Percentiles rank a stretch among this genome's conserved stretches.
Evolutionary conservation across 306 rosid genomes (phyloP).

Genomic region (Canavalia ensiformis): DNA sequence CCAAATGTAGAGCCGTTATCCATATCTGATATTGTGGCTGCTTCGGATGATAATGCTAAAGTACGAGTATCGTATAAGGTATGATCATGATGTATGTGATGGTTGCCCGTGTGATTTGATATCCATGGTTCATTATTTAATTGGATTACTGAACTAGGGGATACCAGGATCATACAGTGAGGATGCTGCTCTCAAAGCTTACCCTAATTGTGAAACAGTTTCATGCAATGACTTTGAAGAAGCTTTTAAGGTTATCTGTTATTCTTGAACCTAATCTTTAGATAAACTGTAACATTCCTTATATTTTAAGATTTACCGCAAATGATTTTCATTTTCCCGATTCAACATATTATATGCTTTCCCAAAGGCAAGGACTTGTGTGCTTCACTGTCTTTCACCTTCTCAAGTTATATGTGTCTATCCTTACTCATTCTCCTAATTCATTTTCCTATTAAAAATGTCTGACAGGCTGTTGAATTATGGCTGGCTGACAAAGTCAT

Average conservation of each 20-base stretch:
- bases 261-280: conserved; percentile 31
- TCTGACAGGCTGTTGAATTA: conserved; percentile 73
- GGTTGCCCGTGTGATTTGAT: conserved; percentile 25
- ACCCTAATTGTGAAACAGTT: conserved; percentile 74
- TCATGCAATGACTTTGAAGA: conserved; percentile 75
- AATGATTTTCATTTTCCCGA: conserved; percentile 10
- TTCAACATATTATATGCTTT: conserved; percentile 13
- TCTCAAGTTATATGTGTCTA: conserved; percentile 8
- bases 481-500: conserved; percentile 76
- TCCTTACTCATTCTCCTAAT: not conserved
- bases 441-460: conserved; percentile 20
- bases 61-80: conserved; percentile 71
- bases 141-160: conserved; percentile 65
- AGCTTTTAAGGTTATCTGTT: conserved; percentile 69
- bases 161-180: conserved; percentile 71
- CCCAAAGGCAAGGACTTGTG: not conserved
- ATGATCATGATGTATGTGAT: conserved; percentile 46
- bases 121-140: conserved; percentile 42
- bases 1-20: conserved; percentile 67
- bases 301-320: conserved; percentile 1
- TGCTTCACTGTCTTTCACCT: conserved; percentile 38
- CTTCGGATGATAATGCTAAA: conserved; percentile 56
- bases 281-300: not conserved
- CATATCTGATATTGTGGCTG: conserved; percentile 54
- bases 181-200: conserved; percentile 79